Percentiles rank a stretch among this genome's conserved stretches.
Evolutionary conservation across 768 basidiomycete species (phyloP).

Genomic region (Kondoa malvinella): DNA sequence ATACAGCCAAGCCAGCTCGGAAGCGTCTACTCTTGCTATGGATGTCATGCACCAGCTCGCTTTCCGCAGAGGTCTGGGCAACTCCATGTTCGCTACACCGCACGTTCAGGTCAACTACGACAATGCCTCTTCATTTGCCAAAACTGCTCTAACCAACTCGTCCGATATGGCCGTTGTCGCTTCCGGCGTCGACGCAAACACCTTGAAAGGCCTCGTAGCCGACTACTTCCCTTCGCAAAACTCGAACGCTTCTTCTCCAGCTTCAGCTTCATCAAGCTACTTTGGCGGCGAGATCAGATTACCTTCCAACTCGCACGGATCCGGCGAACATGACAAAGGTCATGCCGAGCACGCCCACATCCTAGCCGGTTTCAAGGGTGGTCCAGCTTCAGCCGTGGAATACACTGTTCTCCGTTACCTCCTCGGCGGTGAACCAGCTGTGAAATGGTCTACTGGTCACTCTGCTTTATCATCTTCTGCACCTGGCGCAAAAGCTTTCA

Average conservation of each 20-base stretch:
- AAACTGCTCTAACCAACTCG: slow-evolving; percentile 49
- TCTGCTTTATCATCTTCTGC: slow-evolving; percentile 51
- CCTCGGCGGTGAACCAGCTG: slow-evolving; percentile 55
- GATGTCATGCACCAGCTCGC: slow-evolving; percentile 78
- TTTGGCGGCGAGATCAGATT: slow-evolving; percentile 77
- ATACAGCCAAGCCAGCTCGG: slow-evolving; percentile 42
- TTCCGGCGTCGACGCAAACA: slow-evolving; percentile 57
- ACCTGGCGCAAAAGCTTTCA: slow-evolving; percentile 46
- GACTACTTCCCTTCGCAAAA: slow-evolving; percentile 47
- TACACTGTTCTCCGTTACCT: slow-evolving; percentile 63
- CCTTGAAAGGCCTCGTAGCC: slow-evolving; percentile 54
- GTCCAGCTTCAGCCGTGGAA: slow-evolving; percentile 48
- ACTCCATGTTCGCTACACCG: slow-evolving; percentile 67
- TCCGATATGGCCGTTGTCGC: slow-evolving; percentile 73
- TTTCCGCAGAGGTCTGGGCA: slow-evolving; percentile 85
- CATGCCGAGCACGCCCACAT: neutral
- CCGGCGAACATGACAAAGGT: slow-evolving; percentile 28
- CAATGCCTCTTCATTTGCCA: slow-evolving; percentile 51
- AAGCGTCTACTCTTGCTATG: slow-evolving; percentile 54
- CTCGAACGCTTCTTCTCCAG: slow-evolving; percentile 31
- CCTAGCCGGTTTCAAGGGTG: slow-evolving; percentile 51
- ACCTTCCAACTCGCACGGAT: slow-evolving; percentile 38
- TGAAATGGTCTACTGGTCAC: slow-evolving; percentile 71
- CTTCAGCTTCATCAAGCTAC: slow-evolving; percentile 40
- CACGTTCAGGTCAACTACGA: slow-evolving; percentile 38